Evolutionary conservation across 331 rosid genomes (phyloP).

Genomic region (Arachis monticola): DNA sequence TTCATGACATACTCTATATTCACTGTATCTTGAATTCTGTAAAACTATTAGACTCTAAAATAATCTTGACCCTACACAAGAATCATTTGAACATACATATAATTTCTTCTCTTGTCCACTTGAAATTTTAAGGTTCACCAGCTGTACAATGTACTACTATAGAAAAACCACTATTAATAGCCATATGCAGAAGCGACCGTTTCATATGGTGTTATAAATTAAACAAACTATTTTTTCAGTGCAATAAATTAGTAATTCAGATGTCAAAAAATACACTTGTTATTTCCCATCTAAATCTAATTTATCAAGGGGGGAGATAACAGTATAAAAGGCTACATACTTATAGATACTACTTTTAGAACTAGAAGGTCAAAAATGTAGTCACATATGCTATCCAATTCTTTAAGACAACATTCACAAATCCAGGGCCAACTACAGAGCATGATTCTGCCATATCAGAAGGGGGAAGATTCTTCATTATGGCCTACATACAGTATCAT

Average conservation of each 20-base stretch:
- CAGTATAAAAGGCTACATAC: background rate
- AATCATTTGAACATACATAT: constrained; percentile 41
- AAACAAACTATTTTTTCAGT: too few relatives aligned
- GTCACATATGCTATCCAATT: constrained; percentile 84
- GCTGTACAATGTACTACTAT: constrained; percentile 1
- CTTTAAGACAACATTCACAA: constrained; percentile 74
- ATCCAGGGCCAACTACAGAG: constrained; percentile 90
- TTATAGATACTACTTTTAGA: background rate
- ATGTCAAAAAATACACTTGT: background rate
- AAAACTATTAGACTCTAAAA: constrained; percentile 95
- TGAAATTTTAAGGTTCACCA: constrained; percentile 18
- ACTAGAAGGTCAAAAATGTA: constrained; percentile 26
- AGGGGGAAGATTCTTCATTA: constrained; percentile 41
- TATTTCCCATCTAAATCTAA: background rate
- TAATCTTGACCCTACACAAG: constrained; percentile 70
- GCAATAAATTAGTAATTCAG: too few relatives aligned
- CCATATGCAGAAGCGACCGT: constrained; percentile 11
- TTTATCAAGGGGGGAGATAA: background rate
- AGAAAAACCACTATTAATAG: constrained; percentile 9
- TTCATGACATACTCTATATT: constrained; percentile 55
- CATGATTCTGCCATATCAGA: constrained; percentile 78
- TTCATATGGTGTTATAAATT: too few relatives aligned
- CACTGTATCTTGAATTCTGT: constrained; percentile 90
- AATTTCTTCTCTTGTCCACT: constrained; percentile 11
- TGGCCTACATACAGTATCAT: too few relatives aligned